These are phyloP conservation scores for Diaporthe eres DNA, from an alignment of 2,329 filamentous ascomycete genomes.

Conservation along the genomic window DNA sequence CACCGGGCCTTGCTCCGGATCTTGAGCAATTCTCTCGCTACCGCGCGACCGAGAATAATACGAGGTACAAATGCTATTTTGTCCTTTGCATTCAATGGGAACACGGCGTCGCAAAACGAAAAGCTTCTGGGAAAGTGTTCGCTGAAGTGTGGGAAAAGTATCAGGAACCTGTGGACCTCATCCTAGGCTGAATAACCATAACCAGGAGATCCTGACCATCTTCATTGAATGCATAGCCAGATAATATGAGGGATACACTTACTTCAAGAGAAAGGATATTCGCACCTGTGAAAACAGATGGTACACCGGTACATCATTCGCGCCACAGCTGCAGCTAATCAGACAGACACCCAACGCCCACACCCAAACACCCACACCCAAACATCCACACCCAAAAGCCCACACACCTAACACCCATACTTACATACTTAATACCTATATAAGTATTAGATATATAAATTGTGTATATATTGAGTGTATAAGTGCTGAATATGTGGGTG, in stretches of 20 bases:
- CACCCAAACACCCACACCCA: no score
- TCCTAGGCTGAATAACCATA: background rate
- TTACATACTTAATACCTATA: no score
- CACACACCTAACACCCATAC: no score
- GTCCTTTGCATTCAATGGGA: background rate
- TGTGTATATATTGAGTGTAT: no score
- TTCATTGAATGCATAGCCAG: background rate
- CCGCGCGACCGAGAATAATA: background rate
- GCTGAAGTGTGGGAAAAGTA: background rate
- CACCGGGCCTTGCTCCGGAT: background rate
- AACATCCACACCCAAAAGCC: no score
- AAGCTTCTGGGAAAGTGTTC: background rate
- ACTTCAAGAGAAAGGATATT: background rate
- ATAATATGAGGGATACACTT: no score
- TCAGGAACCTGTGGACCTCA: background rate
- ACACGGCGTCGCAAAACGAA: background rate
- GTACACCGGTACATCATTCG: no score
- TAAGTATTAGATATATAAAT: no score
- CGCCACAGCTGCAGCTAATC: no score
- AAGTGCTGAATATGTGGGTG: no score
- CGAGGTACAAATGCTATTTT: background rate
- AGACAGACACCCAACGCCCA: no score
- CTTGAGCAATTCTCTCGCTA: background rate
- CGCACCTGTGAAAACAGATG: no score
- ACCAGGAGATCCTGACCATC: background rate